Conservation (phyloP, 805 yeast genomes). For the Yarrowia porcina region DNA sequence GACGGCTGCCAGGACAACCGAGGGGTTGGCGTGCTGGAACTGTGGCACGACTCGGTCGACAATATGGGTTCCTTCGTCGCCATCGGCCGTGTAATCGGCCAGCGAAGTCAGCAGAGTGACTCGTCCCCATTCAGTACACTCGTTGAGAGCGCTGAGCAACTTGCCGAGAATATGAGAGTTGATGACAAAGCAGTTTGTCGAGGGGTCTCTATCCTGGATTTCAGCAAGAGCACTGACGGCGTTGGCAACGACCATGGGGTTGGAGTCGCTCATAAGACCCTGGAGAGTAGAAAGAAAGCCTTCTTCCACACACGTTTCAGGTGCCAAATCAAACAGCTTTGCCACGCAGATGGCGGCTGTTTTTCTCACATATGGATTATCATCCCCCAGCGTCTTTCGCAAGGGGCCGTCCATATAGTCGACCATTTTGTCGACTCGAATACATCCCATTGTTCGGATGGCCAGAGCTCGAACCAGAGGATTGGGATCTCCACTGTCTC, state of each 20-base stretch:
- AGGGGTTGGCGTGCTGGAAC: slow-evolving; percentile 74
- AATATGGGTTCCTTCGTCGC: slow-evolving; percentile 64
- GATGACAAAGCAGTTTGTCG: slow-evolving; percentile 47
- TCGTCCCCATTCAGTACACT: slow-evolving; percentile 99
- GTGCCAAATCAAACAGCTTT: slow-evolving; percentile 81
- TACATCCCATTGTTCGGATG: slow-evolving; percentile 97
- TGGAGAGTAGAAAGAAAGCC: slow-evolving; percentile 75
- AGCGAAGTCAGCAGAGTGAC: slow-evolving; percentile 81
- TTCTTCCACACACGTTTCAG: slow-evolving; percentile 75
- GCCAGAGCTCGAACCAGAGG: slow-evolving; percentile 96
- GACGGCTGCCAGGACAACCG: slow-evolving; percentile 75
- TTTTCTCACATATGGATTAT: slow-evolving; percentile 94
- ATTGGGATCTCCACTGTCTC: slow-evolving; percentile 93
- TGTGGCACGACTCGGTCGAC: slow-evolving; percentile 66
- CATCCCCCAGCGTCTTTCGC: slow-evolving; percentile 79
- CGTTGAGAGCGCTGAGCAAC: slow-evolving; percentile 80
- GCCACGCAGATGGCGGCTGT: slow-evolving; percentile 98
- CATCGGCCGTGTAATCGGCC: slow-evolving; percentile 61
- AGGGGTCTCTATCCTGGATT: slow-evolving; percentile 65
- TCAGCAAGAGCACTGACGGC: slow-evolving; percentile 84
- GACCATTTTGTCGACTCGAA: slow-evolving; percentile 89
- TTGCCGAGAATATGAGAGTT: slow-evolving; percentile 46
- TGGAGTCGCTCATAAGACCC: slow-evolving; percentile 71
- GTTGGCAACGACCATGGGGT: slow-evolving; percentile 97
- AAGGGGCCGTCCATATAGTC: slow-evolving; percentile 92